These are phyloP conservation scores for Candida insectalens DNA, from an alignment of 805 yeast species.

Conservation along the genomic window DNA sequence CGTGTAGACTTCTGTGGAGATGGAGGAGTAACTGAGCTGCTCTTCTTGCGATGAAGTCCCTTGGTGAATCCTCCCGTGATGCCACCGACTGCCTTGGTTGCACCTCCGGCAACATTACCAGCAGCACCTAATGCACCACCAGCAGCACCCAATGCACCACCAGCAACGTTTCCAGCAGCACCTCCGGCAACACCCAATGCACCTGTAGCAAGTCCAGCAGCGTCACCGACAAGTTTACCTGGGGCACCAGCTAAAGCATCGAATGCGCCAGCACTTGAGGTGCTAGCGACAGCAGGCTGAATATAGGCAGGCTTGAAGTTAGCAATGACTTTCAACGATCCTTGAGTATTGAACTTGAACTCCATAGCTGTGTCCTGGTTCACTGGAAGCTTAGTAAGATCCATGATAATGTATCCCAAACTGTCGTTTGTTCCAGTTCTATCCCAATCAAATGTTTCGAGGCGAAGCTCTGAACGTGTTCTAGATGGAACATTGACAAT, in stretches of 20 bases:
- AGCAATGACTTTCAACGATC: slow-evolving; percentile 43
- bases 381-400: slow-evolving; percentile 40
- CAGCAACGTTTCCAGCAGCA: slow-evolving; percentile 34
- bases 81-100: slow-evolving; percentile 32
- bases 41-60: slow-evolving; percentile 17
- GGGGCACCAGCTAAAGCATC: slow-evolving; percentile 30
- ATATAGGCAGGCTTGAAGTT: slow-evolving; percentile 56
- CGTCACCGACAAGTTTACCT: slow-evolving; percentile 27
- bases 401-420: slow-evolving; percentile 43
- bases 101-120: slow-evolving; percentile 30
- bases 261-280: slow-evolving; percentile 32
- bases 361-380: slow-evolving; percentile 31
- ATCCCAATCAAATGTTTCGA: slow-evolving; percentile 69
- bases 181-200: slow-evolving; percentile 30
- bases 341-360: slow-evolving; percentile 53
- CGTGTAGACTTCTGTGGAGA: slow-evolving; percentile 5
- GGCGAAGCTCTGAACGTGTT: slow-evolving; percentile 36
- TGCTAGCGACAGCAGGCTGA: slow-evolving; percentile 41
- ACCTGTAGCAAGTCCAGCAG: no score
- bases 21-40: slow-evolving; percentile 17
- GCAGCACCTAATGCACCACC: slow-evolving; percentile 14
- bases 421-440: slow-evolving; percentile 59
- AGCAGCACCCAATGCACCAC: slow-evolving; percentile 35
- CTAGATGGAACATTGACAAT: slow-evolving; percentile 56
- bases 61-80: slow-evolving; percentile 21